Evolutionary conservation across 129 eudicot genomes (phyloP), one percentile per base, ranked within the genome.

Genomic region (Chrysanthemum seticuspe): DNA sequence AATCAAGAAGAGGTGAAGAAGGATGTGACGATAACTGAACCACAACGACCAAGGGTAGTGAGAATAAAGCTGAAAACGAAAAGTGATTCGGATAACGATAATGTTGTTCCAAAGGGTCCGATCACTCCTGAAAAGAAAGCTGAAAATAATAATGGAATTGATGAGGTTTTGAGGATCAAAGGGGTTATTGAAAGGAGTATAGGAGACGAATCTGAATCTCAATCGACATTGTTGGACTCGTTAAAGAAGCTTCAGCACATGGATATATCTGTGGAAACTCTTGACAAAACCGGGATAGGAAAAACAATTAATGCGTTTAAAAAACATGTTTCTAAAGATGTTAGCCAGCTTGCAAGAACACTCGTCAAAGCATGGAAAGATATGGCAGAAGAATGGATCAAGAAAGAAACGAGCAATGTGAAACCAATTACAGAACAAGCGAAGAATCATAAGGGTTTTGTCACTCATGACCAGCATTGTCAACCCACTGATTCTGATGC

Each of bases 101-200:
- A 21, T 34, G 13, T n/a, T 19, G 15, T 40, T 40, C 47, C 36
- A 0, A 49, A 65, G 27, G 36, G 36, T 59, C 64, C 14, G 11
- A 29, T 21, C 27, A 59, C 64, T 59, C 64, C n/a, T 59, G 36
- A 59, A 10, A 4, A 21, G 5, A 21, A 9, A 8, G 64, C 21
- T 21, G 13, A 10, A 59, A 59, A 29, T 59, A 10, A 10, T 59
- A 29, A 65, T 19, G 29, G 44, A 27, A 40, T 48, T 21, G 40
- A 36, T 1, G 57, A 21, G 59, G 72, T 67, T 48, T 21, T 69
- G 48, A 52, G 61, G 73, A 51, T 68, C 10, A 51, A 68, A 51
- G 14, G 11, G 8, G 16, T 69, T 12, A 13, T 51, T 14, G 62
- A 52, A 21, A 14, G 4, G 2, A 62, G 10, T 4, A 25, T 0